Conservation (phyloP, 306 rosid species). For the Vicia sativa region DNA sequence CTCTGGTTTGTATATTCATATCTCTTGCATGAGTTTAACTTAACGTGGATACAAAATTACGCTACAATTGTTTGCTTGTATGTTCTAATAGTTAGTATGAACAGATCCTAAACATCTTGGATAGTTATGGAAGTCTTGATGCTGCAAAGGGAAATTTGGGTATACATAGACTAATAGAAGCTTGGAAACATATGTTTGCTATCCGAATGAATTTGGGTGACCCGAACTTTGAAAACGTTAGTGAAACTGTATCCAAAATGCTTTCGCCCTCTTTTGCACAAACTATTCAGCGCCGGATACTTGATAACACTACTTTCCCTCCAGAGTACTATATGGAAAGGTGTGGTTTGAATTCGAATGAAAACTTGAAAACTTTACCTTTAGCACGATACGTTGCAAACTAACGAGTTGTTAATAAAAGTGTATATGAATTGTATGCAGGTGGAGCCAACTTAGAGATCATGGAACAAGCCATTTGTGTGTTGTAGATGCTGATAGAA, state of each 20-base stretch:
- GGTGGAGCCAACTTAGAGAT: slow-evolving; percentile 96
- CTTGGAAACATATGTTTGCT: slow-evolving; percentile 77
- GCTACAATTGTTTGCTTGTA: not conserved
- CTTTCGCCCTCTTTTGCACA: slow-evolving; percentile 76
- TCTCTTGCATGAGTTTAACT: too few species aligned
- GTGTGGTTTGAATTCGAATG: slow-evolving; percentile 41
- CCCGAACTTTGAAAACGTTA: slow-evolving; percentile 65
- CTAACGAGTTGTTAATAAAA: slow-evolving; percentile 9
- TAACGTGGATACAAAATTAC: too few species aligned
- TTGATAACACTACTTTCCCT: slow-evolving; percentile 86
- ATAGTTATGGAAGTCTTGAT: slow-evolving; percentile 62
- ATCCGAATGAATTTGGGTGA: slow-evolving; percentile 92
- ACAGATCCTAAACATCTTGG: slow-evolving; percentile 75
- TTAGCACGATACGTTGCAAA: slow-evolving; percentile 27
- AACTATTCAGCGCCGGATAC: slow-evolving; percentile 56
- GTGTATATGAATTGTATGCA: slow-evolving; percentile 40
- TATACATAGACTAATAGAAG: slow-evolving; percentile 80
- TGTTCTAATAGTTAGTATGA: slow-evolving; percentile 21
- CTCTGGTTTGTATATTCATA: slow-evolving; percentile 57
- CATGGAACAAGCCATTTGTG: slow-evolving; percentile 95
- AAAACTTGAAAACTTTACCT: slow-evolving; percentile 20
- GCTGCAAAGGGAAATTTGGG: slow-evolving; percentile 79
- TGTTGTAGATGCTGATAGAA: slow-evolving; percentile 84
- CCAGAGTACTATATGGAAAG: slow-evolving; percentile 78
- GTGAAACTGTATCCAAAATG: slow-evolving; percentile 52